Percentiles rank a stretch among this genome's conserved stretches.
Evolutionary conservation across 345 rosid species (phyloP).

Genomic region (Eucalyptus albens): DNA sequence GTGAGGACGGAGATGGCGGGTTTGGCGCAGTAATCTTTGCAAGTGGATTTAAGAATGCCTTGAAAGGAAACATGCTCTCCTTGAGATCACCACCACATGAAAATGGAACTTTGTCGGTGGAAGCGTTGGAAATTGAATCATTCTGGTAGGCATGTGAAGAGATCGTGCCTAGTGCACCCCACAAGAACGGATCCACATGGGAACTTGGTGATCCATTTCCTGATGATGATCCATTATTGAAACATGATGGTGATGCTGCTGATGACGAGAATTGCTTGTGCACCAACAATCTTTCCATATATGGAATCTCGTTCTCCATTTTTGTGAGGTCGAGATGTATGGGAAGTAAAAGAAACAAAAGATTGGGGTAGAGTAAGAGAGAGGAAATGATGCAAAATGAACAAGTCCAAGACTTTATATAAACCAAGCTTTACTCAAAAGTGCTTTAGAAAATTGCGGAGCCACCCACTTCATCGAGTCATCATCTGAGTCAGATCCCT

Average conservation of each 20-base stretch:
- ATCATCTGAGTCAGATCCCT: constrained; percentile 42
- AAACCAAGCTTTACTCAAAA: not conserved
- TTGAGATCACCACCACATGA: constrained; percentile 10
- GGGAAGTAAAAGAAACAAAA: not conserved
- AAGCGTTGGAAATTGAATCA: constrained; percentile 1
- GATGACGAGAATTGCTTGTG: not conserved
- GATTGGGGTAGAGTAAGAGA: not conserved
- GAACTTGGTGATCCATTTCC: not conserved
- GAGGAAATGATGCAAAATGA: constrained; percentile 18
- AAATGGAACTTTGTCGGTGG: not conserved
- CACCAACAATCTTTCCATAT: constrained; percentile 31
- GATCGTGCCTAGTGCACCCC: constrained; percentile 11
- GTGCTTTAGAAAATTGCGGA: not conserved
- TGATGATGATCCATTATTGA: not conserved
- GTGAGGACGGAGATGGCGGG: constrained; percentile 10
- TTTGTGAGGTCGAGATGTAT: not conserved
- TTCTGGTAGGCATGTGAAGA: constrained; percentile 3
- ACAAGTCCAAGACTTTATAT: constrained; percentile 12
- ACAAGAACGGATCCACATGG: not conserved
- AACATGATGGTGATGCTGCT: not conserved
- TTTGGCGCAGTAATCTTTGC: not conserved
- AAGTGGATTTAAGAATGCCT: constrained; percentile 30
- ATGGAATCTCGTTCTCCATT: constrained; percentile 27
- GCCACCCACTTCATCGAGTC: constrained; percentile 9
- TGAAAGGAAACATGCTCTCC: constrained; percentile 7